Conservation (phyloP, 73 alveolate species). For the Tetrahymena thermophila region DNA sequence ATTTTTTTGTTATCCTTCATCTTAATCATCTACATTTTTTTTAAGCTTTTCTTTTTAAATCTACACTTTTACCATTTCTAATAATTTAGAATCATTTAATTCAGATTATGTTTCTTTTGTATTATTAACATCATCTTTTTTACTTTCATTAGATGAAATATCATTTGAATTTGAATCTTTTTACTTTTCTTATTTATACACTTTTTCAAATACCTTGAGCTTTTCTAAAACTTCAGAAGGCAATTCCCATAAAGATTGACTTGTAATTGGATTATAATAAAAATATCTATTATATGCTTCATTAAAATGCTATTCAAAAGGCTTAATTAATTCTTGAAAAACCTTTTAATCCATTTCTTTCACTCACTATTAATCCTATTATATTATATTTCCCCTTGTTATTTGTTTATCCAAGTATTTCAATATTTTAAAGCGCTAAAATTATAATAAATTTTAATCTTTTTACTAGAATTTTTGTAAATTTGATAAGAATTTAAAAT, state of each 20-base stretch:
- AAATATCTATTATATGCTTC: conserved; percentile 64
- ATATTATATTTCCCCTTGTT: background rate
- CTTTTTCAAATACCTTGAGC: conserved; percentile 3
- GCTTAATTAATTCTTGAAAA: conserved; percentile 7
- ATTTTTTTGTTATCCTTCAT: background rate
- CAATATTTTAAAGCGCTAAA: too few relatives aligned
- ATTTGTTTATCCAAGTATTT: too few relatives aligned
- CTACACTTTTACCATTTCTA: conserved; percentile 38
- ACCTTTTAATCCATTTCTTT: conserved; percentile 6
- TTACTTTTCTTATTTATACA: conserved; percentile 43
- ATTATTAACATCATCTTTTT: background rate
- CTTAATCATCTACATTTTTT: conserved; percentile 26
- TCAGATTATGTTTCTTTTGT: conserved; percentile 26
- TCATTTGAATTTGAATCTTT: background rate
- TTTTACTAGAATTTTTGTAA: background rate
- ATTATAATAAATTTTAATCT: background rate
- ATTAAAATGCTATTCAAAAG: conserved; percentile 53
- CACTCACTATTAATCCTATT: background rate
- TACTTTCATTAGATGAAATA: background rate
- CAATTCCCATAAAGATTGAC: conserved; percentile 84
- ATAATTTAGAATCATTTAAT: conserved; percentile 26
- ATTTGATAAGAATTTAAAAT: background rate
- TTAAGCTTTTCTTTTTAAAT: background rate
- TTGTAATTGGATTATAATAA: conserved; percentile 85
- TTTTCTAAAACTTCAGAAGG: conserved; percentile 52